These are phyloP conservation scores for Solanum acaule DNA, from an alignment of 257 asterid genomes.

Conservation along the genomic window DNA sequence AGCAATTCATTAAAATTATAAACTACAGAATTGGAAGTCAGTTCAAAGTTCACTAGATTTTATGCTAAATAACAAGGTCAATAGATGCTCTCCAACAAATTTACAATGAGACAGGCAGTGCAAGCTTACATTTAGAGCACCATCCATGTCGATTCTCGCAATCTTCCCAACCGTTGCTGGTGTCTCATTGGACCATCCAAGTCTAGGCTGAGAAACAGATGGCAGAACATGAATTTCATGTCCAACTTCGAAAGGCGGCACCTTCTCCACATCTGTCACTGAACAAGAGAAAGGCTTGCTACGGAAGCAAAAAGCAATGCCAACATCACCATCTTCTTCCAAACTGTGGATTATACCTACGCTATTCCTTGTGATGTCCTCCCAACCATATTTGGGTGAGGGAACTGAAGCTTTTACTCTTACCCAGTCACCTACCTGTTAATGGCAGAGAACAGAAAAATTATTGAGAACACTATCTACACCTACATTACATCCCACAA, in stretches of 20 bases:
- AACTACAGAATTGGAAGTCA: background rate
- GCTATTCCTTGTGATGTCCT: slow-evolving; percentile 74
- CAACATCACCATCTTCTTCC: slow-evolving; percentile 98
- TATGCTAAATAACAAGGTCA: background rate
- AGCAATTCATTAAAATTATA: background rate
- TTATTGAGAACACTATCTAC: background rate
- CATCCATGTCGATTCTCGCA: slow-evolving; percentile 87
- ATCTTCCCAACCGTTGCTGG: slow-evolving; percentile 87
- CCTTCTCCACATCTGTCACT: slow-evolving; percentile 88
- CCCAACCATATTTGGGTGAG: slow-evolving; percentile 98
- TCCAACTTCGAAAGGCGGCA: slow-evolving; percentile 78
- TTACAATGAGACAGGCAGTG: background rate
- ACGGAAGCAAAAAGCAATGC: slow-evolving; percentile 93
- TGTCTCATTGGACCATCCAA: slow-evolving; percentile 97
- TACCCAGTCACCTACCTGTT: slow-evolving; percentile 94
- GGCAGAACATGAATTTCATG: slow-evolving; percentile 76
- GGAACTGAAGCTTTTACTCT: slow-evolving; percentile 88
- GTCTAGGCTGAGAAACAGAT: slow-evolving; percentile 81
- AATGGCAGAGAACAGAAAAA: background rate
- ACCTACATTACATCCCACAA: background rate
- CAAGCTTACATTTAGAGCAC: slow-evolving; percentile 80
- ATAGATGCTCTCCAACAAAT: background rate
- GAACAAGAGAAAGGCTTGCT: slow-evolving; percentile 88
- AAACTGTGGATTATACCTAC: slow-evolving; percentile 87
- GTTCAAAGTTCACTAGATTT: background rate